These are phyloP conservation scores for Marasmius tenuissimus DNA, from an alignment of 1,284 basidiomycete species.

Conservation along the genomic window DNA sequence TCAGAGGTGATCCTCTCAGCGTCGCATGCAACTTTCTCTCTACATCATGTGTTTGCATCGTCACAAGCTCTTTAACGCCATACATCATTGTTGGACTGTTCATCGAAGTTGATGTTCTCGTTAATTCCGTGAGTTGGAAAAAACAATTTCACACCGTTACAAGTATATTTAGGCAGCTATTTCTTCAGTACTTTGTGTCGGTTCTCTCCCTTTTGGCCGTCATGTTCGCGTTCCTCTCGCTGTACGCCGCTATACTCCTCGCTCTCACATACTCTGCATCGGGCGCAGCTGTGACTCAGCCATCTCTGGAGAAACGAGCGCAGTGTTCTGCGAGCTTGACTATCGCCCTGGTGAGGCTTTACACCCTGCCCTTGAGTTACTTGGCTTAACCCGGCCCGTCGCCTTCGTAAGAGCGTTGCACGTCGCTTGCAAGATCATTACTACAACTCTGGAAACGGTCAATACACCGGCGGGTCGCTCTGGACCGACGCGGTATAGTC, in stretches of 20 bases:
- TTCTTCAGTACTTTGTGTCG: neutral
- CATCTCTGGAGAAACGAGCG: slow-evolving; percentile 6
- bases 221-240: neutral
- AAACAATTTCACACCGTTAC: too few relatives aligned
- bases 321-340: slow-evolving; percentile 34
- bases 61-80: too few relatives aligned
- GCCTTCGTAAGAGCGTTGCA: slow-evolving; percentile 35
- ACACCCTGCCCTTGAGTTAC: neutral
- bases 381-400: neutral
- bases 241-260: neutral
- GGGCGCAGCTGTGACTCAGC: neutral
- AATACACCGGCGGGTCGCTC: slow-evolving; percentile 43
- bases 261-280: neutral
- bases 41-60: too few relatives aligned
- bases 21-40: too few relatives aligned
- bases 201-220: neutral
- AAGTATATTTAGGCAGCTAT: neutral
- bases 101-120: too few relatives aligned
- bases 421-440: slow-evolving; percentile 41
- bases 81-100: too few relatives aligned
- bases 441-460: slow-evolving; percentile 34
- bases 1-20: too few relatives aligned
- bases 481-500: slow-evolving; percentile 51
- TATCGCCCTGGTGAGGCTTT: slow-evolving; percentile 27
- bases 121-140: too few relatives aligned